Conservation (phyloP, 2,329 filamentous ascomycete species). For the Epichloe brachyelytri region DNA sequence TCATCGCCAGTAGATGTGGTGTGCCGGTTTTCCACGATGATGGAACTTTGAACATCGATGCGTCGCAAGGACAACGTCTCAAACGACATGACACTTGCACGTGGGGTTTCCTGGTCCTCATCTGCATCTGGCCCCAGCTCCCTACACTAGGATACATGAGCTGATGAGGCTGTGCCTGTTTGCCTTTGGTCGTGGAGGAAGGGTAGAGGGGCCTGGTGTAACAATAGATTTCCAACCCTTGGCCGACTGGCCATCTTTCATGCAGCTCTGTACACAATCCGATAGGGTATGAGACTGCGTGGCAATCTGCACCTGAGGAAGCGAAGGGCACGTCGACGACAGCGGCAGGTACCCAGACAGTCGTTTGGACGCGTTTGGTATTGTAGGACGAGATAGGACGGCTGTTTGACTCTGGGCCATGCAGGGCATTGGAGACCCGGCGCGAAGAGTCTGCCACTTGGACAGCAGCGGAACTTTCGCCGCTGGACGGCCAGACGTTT, state of each 20-base stretch:
- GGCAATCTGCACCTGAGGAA: neutral
- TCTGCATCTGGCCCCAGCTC: neutral
- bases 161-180: neutral
- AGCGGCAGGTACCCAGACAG: conserved; percentile 5
- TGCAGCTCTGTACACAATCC: neutral
- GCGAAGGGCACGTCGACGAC: conserved; percentile 5
- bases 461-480: neutral
- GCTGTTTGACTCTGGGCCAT: conserved; percentile 4
- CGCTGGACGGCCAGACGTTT: neutral
- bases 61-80: neutral
- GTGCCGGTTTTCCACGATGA: neutral
- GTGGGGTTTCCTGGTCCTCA: neutral
- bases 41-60: neutral
- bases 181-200: neutral
- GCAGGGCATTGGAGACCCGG: conserved; percentile 3
- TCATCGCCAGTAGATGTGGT: neutral
- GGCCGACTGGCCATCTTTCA: neutral
- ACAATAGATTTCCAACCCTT: neutral
- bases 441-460: neutral
- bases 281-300: conserved; percentile 1
- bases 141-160: neutral
- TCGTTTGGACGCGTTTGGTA: conserved; percentile 1
- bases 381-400: conserved; percentile 3
- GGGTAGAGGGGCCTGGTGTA: neutral
- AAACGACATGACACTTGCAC: neutral